A percentile compares a stretch with the other conserved stretches of the same genome.
These are phyloP conservation scores for Phlebiopsis flavidoalba DNA, from an alignment of 768 basidiomycete species.

Conservation along the genomic window DNA sequence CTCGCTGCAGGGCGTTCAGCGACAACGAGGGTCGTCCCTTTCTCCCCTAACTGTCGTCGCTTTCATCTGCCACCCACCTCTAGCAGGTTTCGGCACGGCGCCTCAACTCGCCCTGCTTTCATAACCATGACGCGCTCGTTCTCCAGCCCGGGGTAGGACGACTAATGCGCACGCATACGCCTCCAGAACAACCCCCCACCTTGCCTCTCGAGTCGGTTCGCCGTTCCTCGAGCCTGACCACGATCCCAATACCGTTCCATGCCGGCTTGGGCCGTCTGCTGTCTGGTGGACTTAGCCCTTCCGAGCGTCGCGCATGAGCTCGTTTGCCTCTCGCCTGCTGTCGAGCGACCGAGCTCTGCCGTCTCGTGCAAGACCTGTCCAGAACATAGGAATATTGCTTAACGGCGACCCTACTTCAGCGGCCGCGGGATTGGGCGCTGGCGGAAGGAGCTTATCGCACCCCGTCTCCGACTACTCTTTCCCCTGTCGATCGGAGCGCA, in stretches of 20 bases:
- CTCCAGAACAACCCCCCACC: constrained; percentile 30
- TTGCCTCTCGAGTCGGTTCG: constrained; percentile 59
- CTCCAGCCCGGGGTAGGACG: constrained; percentile 40
- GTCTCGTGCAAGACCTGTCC: too few relatives aligned
- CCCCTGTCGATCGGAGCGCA: constrained; percentile 70
- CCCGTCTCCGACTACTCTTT: constrained; percentile 55
- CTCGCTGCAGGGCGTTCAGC: constrained; percentile 41
- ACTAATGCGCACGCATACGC: constrained; percentile 17
- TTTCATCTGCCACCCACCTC: constrained; percentile 55
- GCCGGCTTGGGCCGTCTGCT: too few relatives aligned
- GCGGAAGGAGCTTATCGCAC: constrained; percentile 32
- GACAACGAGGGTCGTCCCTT: constrained; percentile 34
- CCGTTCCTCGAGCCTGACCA: too few relatives aligned
- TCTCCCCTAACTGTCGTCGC: constrained; percentile 43
- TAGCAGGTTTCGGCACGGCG: too few relatives aligned
- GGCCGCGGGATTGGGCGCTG: too few relatives aligned
- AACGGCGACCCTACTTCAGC: too few relatives aligned
- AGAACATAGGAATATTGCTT: too few relatives aligned
- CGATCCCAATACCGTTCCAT: too few relatives aligned
- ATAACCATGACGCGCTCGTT: constrained; percentile 56
- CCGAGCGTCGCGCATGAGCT: too few relatives aligned
- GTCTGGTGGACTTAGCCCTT: too few relatives aligned
- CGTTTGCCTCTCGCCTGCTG: too few relatives aligned
- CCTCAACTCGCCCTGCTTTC: constrained; percentile 54
- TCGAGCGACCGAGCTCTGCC: too few relatives aligned